Percentiles rank a stretch among this genome's conserved stretches.
phyloP scores from a whole-genome alignment of 257 asterid species.

The Capsicum pubescens region DNA sequence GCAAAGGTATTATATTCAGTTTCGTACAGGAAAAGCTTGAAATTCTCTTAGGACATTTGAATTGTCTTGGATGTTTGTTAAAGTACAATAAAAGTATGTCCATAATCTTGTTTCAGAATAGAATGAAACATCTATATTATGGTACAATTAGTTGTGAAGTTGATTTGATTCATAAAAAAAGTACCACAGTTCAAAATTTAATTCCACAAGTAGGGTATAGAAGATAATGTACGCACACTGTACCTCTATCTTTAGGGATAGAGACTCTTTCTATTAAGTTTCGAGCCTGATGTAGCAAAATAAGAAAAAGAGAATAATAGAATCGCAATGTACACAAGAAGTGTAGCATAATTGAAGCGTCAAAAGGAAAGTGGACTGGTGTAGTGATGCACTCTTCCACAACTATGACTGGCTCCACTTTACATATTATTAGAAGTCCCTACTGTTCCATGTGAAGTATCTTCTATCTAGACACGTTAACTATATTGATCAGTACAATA shows the following conservation, averaged over 20 bases:
- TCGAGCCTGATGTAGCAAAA: too few relatives aligned
- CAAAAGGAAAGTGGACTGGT: background rate
- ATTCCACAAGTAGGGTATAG: too few relatives aligned
- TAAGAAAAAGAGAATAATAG: too few relatives aligned
- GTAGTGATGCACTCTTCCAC: background rate
- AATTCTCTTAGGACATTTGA: background rate
- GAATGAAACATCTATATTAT: background rate
- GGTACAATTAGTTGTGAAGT: background rate
- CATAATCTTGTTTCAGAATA: background rate
- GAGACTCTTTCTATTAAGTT: too few relatives aligned
- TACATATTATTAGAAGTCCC: conserved; percentile 59
- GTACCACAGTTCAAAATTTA: background rate
- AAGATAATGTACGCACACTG: too few relatives aligned
- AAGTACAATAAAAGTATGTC: background rate
- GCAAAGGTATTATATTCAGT: too few relatives aligned
- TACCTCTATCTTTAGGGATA: too few relatives aligned
- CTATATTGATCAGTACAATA: conserved; percentile 19
- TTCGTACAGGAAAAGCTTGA: background rate
- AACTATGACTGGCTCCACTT: background rate
- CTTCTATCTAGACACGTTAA: conserved; percentile 61
- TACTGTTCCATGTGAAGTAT: conserved; percentile 75
- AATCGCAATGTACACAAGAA: too few relatives aligned
- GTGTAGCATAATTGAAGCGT: background rate
- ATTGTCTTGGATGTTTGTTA: background rate
- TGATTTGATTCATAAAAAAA: background rate